Evolutionary conservation across 116 monocot species (phyloP).

Genomic region (Cymodocea nodosa): DNA sequence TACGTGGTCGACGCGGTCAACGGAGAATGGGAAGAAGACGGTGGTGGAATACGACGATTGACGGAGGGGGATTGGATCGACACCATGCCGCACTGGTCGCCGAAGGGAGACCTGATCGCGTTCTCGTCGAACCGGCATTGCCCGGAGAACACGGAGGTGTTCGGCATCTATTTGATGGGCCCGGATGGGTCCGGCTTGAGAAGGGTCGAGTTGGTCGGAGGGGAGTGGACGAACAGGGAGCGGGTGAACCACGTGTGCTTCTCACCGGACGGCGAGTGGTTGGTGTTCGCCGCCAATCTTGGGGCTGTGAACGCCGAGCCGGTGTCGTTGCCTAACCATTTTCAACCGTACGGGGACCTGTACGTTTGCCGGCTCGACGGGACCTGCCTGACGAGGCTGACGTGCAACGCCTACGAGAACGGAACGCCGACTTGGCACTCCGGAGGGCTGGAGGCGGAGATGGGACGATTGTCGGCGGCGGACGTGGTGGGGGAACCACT

Average conservation of each 20-base stretch:
- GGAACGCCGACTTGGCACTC: slow-evolving; percentile 71
- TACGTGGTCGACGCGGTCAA: slow-evolving; percentile 59
- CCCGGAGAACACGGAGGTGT: slow-evolving; percentile 27
- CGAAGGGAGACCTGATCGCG: slow-evolving; percentile 54
- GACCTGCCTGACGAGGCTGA: slow-evolving; percentile 37
- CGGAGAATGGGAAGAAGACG: slow-evolving; percentile 26
- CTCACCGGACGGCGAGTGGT: slow-evolving; percentile 52
- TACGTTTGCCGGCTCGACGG: slow-evolving; percentile 53
- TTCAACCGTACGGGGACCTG: slow-evolving; percentile 83
- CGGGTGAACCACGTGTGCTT: slow-evolving; percentile 84
- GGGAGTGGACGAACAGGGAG: slow-evolving; percentile 28
- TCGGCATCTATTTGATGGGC: slow-evolving; percentile 42
- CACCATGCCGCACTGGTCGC: slow-evolving; percentile 89
- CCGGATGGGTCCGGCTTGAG: slow-evolving; percentile 59
- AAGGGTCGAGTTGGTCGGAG: slow-evolving; percentile 37
- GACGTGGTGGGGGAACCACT: slow-evolving; percentile 17
- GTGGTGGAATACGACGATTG: slow-evolving; percentile 31
- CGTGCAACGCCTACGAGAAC: slow-evolving; percentile 59
- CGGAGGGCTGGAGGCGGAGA: neutral
- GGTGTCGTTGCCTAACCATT: slow-evolving; percentile 53
- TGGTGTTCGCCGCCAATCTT: slow-evolving; percentile 59
- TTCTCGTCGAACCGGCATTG: slow-evolving; percentile 84
- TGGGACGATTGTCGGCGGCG: slow-evolving; percentile 18
- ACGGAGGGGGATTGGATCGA: slow-evolving; percentile 79
- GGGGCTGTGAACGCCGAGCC: slow-evolving; percentile 50